Conservation (phyloP, 2,329 filamentous ascomycete species). For the Colletotrichum liaoningense region DNA sequence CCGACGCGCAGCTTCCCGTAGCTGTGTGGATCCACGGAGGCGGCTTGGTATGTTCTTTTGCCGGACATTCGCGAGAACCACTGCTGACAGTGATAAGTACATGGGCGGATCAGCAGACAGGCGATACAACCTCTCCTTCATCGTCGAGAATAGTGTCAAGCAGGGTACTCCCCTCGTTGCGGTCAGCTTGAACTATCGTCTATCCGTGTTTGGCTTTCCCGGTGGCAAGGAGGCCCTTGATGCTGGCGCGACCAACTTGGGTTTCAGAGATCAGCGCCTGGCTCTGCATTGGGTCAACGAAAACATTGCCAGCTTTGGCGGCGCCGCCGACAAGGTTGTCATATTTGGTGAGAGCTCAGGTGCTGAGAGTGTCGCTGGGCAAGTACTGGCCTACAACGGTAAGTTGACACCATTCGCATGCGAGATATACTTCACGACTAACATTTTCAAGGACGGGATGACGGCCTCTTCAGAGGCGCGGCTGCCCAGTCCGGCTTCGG, state of each 20-base stretch:
- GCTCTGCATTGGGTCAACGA: slow-evolving; percentile 60
- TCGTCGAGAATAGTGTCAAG: slow-evolving; percentile 60
- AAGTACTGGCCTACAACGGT: slow-evolving; percentile 61
- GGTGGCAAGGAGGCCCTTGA: slow-evolving; percentile 51
- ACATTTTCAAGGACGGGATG: slow-evolving; percentile 50
- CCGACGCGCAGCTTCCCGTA: slow-evolving; percentile 60
- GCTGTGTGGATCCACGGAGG: slow-evolving; percentile 68
- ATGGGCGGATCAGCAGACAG: slow-evolving; percentile 51
- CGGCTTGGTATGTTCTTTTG: slow-evolving; percentile 36
- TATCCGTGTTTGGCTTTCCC: slow-evolving; percentile 60
- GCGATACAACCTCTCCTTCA: slow-evolving; percentile 71
- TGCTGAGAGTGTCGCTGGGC: slow-evolving; percentile 56
- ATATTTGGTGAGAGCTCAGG: slow-evolving; percentile 65
- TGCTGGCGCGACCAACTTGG: slow-evolving; percentile 60
- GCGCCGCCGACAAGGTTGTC: slow-evolving; percentile 57
- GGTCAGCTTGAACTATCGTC: slow-evolving; percentile 61
- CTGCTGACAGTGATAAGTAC: slow-evolving; percentile 13
- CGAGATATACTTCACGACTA: not conserved
- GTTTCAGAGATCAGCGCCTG: slow-evolving; percentile 59
- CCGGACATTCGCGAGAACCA: not conserved
- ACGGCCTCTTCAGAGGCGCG: slow-evolving; percentile 61
- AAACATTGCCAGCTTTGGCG: slow-evolving; percentile 58
- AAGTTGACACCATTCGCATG: not conserved
- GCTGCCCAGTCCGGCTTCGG: slow-evolving; percentile 62
- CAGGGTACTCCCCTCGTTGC: slow-evolving; percentile 60